phyloP scores from a whole-genome alignment of 2,329 filamentous ascomycete genomes.

The Aureobasidium pullulans region DNA sequence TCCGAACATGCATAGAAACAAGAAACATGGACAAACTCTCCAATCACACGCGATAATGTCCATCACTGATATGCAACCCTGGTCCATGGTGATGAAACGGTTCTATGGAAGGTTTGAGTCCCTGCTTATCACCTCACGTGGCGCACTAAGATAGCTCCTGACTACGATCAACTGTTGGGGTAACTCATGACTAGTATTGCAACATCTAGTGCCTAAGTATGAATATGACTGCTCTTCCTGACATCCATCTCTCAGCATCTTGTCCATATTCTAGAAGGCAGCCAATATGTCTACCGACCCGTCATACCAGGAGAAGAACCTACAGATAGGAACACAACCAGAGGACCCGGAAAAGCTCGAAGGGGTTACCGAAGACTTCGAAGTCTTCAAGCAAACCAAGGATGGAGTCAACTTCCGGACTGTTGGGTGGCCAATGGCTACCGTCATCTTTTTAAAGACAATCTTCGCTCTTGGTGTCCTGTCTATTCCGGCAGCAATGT shows the following conservation, averaged over 20 bases:
- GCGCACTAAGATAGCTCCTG: background rate
- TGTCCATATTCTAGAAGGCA: background rate
- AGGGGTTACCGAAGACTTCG: conserved; percentile 36
- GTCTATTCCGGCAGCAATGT: conserved; percentile 43
- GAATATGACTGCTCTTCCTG: background rate
- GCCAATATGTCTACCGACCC: background rate
- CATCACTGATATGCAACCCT: background rate
- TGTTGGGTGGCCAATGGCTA: conserved; percentile 45
- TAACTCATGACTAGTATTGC: background rate
- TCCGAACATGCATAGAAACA: background rate
- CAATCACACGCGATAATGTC: background rate
- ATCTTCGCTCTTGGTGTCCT: conserved; percentile 46
- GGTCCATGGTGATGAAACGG: background rate
- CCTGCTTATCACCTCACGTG: conserved; percentile 2
- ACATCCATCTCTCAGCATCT: background rate
- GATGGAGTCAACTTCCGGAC: conserved; percentile 47
- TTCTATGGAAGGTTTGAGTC: background rate
- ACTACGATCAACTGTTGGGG: background rate
- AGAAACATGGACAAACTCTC: background rate
- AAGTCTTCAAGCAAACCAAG: conserved; percentile 44
- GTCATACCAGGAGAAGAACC: background rate
- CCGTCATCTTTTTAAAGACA: conserved; percentile 44
- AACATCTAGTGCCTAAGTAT: background rate
- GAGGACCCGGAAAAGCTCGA: conserved; percentile 37
- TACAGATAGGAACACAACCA: background rate